These are phyloP conservation scores for Penicillium verrucosum DNA, from an alignment of 2,329 filamentous ascomycete species.

Conservation along the genomic window DNA sequence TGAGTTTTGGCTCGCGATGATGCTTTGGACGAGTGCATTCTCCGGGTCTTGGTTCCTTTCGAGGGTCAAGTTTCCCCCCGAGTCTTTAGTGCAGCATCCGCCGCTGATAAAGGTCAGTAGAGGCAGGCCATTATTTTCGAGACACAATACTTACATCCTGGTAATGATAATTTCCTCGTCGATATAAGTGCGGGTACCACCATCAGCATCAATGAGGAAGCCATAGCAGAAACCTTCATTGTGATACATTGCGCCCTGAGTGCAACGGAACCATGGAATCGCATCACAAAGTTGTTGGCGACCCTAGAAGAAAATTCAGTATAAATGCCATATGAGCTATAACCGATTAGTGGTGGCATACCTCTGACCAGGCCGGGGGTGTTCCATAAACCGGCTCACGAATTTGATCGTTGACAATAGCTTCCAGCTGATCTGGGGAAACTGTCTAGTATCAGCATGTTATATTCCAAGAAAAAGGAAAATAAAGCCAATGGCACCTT, in stretches of 20 bases:
- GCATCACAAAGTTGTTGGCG: slow-evolving; percentile 63
- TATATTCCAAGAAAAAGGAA: too few relatives aligned
- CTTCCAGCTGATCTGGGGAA: neutral
- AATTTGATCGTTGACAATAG: neutral
- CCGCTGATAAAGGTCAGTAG: slow-evolving; percentile 42
- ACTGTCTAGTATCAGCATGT: neutral
- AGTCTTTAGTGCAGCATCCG: slow-evolving; percentile 51
- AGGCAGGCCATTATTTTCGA: neutral
- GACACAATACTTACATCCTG: slow-evolving; percentile 49
- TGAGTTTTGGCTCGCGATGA: slow-evolving; percentile 48
- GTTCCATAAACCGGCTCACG: neutral
- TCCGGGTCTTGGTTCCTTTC: slow-evolving; percentile 51
- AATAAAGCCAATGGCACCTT: neutral
- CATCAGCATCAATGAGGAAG: slow-evolving; percentile 58
- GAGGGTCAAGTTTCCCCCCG: slow-evolving; percentile 47
- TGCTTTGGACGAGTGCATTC: slow-evolving; percentile 34
- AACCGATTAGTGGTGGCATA: neutral
- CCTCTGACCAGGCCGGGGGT: slow-evolving; percentile 7
- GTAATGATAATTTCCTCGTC: slow-evolving; percentile 62
- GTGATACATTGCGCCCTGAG: slow-evolving; percentile 59
- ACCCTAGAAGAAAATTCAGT: slow-evolving; percentile 18
- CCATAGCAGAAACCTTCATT: slow-evolving; percentile 51
- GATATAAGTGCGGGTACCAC: slow-evolving; percentile 56
- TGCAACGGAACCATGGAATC: slow-evolving; percentile 59
- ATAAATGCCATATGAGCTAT: neutral